A percentile compares a stretch with the other conserved stretches of the same genome.
Conservation (phyloP, 306 rosid species). For the Calophaca sinica region DNA sequence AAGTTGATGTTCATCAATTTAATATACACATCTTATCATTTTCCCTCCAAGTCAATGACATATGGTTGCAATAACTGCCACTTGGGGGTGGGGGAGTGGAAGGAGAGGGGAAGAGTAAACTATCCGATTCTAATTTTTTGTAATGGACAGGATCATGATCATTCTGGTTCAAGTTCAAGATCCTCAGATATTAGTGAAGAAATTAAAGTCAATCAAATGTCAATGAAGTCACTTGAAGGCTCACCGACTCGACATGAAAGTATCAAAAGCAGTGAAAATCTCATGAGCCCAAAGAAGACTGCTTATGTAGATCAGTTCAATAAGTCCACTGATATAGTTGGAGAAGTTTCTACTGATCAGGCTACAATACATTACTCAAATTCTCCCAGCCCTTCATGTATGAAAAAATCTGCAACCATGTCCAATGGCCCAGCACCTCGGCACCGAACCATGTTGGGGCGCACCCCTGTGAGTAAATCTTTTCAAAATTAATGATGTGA, state of each 20-base stretch:
- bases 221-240: conserved; percentile 51
- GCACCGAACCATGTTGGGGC: conserved; percentile 64
- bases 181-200: conserved; percentile 54
- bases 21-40: too few relatives aligned
- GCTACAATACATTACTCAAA: conserved; percentile 41
- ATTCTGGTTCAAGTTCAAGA: conserved; percentile 53
- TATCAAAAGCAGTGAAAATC: conserved; percentile 45
- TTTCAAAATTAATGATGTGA: conserved; percentile 32
- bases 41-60: too few relatives aligned
- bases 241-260: conserved; percentile 49
- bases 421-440: conserved; percentile 56
- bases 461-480: conserved; percentile 74
- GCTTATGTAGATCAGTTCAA: conserved; percentile 45
- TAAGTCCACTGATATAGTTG: conserved; percentile 46
- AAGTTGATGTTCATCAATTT: too few relatives aligned
- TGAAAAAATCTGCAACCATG: conserved; percentile 63
- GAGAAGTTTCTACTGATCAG: conserved; percentile 48
- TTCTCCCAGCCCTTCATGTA: conserved; percentile 50
- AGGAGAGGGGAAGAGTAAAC: too few relatives aligned
- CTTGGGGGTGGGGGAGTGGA: too few relatives aligned
- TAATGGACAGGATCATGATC: conserved; percentile 66
- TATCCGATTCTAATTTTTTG: neutral
- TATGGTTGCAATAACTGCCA: too few relatives aligned
- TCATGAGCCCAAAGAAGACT: conserved; percentile 43
- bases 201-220: conserved; percentile 41